These are phyloP conservation scores for Baorangia bicolor DNA, from an alignment of 768 basidiomycete species.

Conservation along the genomic window DNA sequence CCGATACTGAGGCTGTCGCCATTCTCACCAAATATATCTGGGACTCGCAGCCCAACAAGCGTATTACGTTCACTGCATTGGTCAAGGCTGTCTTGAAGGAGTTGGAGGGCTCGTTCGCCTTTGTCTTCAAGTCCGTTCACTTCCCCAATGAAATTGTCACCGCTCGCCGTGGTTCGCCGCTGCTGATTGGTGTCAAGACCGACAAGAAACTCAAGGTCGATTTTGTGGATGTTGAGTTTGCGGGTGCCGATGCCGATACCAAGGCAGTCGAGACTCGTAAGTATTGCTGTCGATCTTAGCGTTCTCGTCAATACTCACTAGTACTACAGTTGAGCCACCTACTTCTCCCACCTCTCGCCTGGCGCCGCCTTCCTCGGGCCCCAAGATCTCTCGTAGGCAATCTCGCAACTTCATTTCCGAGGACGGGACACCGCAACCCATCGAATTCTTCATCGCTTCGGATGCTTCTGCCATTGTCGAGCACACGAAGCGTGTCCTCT, in stretches of 20 bases:
- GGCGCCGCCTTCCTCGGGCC: conserved; percentile 54
- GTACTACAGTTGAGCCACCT: conserved; percentile 40
- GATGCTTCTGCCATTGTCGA: conserved; percentile 96
- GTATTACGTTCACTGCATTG: conserved; percentile 83
- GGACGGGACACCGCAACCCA: conserved; percentile 97
- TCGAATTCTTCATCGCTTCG: conserved; percentile 99
- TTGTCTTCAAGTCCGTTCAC: conserved; percentile 96
- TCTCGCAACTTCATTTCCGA: conserved; percentile 98
- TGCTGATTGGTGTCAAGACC: conserved; percentile 97
- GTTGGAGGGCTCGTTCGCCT: conserved; percentile 97
- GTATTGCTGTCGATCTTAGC: conserved; percentile 12
- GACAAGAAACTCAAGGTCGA: conserved; percentile 99
- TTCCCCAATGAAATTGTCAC: conserved; percentile 96
- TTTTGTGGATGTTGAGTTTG: conserved; percentile 97
- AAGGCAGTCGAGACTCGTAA: conserved; percentile 43
- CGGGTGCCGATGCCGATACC: conserved; percentile 62
- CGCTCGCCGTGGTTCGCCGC: conserved; percentile 94
- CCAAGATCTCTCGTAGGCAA: conserved; percentile 89
- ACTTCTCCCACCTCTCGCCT: conserved; percentile 63
- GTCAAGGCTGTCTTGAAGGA: conserved; percentile 97
- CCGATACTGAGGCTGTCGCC: conserved; percentile 97
- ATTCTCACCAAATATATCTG: conserved; percentile 96
- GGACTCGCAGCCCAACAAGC: conserved; percentile 87
- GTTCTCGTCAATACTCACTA: neutral
- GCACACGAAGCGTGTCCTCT: conserved; percentile 98